Evolutionary conservation across 305 asterid genomes (phyloP).

Genomic region (Fraxinus baroniana): DNA sequence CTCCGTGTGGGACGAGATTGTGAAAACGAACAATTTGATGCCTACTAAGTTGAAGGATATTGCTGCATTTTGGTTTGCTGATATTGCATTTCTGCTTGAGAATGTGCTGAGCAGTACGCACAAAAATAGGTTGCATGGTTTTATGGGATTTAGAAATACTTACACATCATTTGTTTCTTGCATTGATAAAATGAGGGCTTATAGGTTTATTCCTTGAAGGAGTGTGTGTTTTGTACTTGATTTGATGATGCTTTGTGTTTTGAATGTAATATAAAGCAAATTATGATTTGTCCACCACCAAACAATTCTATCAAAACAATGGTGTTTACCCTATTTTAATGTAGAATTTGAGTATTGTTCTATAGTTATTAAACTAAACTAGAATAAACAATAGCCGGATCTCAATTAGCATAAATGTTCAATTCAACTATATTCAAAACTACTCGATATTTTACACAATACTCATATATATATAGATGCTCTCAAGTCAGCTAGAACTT

Average conservation of each 20-base stretch:
- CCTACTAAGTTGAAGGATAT: constrained; percentile 47
- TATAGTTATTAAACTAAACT: background rate
- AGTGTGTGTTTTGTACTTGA: background rate
- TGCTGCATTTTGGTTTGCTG: constrained; percentile 61
- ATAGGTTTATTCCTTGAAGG: constrained; percentile 43
- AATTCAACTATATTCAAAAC: background rate
- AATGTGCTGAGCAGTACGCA: constrained; percentile 53
- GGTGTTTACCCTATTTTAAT: background rate
- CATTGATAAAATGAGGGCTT: constrained; percentile 46
- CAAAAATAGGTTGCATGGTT: constrained; percentile 58
- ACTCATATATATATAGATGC: background rate
- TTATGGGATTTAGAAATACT: constrained; percentile 60
- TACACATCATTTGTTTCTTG: constrained; percentile 46
- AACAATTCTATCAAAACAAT: background rate
- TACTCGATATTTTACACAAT: too few relatives aligned
- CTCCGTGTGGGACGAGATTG: constrained; percentile 62
- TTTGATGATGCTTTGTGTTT: background rate
- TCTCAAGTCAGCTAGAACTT: background rate
- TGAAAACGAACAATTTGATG: constrained; percentile 38
- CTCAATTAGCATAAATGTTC: background rate
- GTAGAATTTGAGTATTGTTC: background rate
- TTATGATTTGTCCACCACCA: background rate
- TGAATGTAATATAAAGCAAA: background rate
- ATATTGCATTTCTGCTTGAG: constrained; percentile 43
- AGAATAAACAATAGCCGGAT: background rate